Evolutionary conservation across 2,329 filamentous ascomycete genomes (phyloP).

Genomic region (Canariomyces notabilis): DNA sequence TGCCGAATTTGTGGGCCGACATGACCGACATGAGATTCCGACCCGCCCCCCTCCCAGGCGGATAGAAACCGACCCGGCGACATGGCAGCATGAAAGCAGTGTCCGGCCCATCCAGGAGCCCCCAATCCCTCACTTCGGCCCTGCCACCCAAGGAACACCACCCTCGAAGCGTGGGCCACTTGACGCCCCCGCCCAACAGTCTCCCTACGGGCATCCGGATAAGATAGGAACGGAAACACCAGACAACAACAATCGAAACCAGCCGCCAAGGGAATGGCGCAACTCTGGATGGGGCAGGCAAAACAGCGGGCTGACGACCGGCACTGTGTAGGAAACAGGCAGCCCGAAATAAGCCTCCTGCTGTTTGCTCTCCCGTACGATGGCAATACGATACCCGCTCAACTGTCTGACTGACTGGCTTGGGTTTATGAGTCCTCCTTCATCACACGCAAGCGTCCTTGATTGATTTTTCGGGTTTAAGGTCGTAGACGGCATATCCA

Average conservation of each 20-base stretch:
- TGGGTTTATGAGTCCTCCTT: not conserved
- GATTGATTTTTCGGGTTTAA: not conserved
- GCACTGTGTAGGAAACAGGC: slow-evolving; percentile 33
- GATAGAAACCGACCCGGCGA: slow-evolving; percentile 82
- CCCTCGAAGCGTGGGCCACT: slow-evolving; percentile 44
- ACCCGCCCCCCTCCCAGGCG: slow-evolving; percentile 51
- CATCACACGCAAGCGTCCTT: not conserved
- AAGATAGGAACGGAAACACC: slow-evolving; percentile 6
- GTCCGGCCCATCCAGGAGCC: slow-evolving; percentile 71
- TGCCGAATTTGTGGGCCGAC: slow-evolving; percentile 52
- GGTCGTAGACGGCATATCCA: not conserved
- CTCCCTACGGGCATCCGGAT: slow-evolving; percentile 34
- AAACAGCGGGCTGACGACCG: slow-evolving; percentile 45
- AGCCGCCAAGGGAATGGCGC: slow-evolving; percentile 49
- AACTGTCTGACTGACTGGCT: not conserved
- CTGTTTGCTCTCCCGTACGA: not conserved
- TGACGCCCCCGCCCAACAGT: slow-evolving; percentile 34
- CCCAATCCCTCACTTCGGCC: slow-evolving; percentile 32
- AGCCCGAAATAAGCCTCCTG: not conserved
- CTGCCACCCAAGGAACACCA: slow-evolving; percentile 41
- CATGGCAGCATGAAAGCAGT: slow-evolving; percentile 78
- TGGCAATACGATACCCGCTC: no score
- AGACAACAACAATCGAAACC: slow-evolving; percentile 41
- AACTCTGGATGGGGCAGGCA: slow-evolving; percentile 52
- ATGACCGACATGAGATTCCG: slow-evolving; percentile 55